Base-by-base conservation (phyloP, 1,284 basidiomycete genomes). In the Takashimella koratensis region DNA sequence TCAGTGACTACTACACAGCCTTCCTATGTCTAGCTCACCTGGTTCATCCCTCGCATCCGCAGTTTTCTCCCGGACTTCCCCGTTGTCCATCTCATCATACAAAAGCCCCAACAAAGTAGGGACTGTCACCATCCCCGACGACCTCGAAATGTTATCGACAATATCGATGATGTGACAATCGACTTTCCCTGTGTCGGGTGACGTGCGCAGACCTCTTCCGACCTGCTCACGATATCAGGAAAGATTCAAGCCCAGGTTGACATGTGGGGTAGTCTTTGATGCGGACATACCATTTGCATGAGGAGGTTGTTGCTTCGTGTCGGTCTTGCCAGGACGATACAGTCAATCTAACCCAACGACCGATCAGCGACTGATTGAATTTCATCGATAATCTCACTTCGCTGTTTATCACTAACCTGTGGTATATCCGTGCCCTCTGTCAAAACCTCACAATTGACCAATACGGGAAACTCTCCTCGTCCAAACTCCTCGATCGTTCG, bases 131-230 rank as follows among this genome's bases (percentile, higher is more conserved):
- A 96, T 79, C 4, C 90, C 90, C 20, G 81, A 68, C 3, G 87
- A 80, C n/a, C 85, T 82, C 24, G 78, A 78, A 23, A 83, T 79
- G 49, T 83, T 89, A 60, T 94, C 93, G 5, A 95, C 90, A 57
- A 97, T 86, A 70, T 98, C 94, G 56, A 98, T 86, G 46, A 98
- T 84, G 21, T 84, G 83, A 70, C 95, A 98, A 68, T 97, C 85
- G 36, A 73, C 65, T 74, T 98, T 98, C 44, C 84, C 87, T 0
- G 89, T 93, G 4, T 73, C 73, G 2, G 90, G 88, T 0, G 88
- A 92, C 23, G 89, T 79, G 52, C 95, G 81, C 81, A 98, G 86
- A 6, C 95, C 94, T 49, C 95, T 82, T 0, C 94, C 95, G 61
- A 98, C 90, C 89, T 92, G 56, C 4, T 43, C 13, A 12, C 25